Evolutionary conservation across 148 eudicot genomes (phyloP).

Genomic region (Talinum fruticosum): DNA sequence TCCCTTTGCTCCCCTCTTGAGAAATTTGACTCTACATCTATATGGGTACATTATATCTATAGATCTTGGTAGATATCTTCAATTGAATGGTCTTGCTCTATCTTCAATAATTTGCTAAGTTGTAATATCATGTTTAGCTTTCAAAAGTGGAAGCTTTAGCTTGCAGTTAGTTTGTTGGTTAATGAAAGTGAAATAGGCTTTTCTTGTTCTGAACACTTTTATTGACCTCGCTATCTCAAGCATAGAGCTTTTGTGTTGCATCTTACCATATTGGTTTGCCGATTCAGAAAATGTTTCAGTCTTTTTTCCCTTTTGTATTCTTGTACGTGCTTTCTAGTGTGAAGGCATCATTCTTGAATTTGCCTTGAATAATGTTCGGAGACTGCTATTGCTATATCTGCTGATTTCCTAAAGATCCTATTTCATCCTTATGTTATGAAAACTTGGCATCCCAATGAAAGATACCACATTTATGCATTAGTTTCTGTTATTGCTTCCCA

Average conservation of each 20-base stretch:
- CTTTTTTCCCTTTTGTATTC: background rate
- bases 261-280: background rate
- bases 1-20: conserved; percentile 10
- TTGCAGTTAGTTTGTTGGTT: background rate
- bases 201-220: too few relatives aligned
- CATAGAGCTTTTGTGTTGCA: too few relatives aligned
- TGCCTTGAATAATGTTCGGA: conserved; percentile 1
- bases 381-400: conserved; percentile 14
- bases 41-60: background rate
- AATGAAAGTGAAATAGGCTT: background rate
- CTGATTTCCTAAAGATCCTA: conserved; percentile 20
- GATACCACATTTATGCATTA: conserved; percentile 10
- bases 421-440: conserved; percentile 6
- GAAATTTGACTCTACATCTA: conserved; percentile 9
- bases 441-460: conserved; percentile 6
- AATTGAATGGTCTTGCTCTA: background rate
- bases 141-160: background rate
- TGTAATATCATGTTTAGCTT: background rate
- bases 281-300: conserved; percentile 4
- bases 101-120: background rate
- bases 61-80: background rate
- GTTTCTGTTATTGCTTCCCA: conserved; percentile 10
- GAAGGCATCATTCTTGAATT: background rate
- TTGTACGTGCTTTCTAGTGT: background rate
- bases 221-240: too few relatives aligned